These are phyloP conservation scores for Marsdenia floribunda DNA, from an alignment of 257 asterid genomes.

Conservation along the genomic window DNA sequence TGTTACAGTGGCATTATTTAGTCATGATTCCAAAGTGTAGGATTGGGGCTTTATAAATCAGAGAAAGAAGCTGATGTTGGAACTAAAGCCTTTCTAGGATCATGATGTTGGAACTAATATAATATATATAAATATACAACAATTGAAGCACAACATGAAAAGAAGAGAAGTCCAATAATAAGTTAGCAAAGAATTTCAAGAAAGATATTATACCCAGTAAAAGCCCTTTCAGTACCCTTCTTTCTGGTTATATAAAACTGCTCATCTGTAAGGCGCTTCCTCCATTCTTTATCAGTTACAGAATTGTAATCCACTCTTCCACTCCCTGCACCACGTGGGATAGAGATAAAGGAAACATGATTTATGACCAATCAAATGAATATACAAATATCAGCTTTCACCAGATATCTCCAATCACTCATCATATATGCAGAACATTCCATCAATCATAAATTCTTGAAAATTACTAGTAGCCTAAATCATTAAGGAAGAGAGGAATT, in stretches of 20 bases:
- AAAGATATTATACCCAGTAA: constrained; percentile 60
- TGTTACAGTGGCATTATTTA: neutral
- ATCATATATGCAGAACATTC: neutral
- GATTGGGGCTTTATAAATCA: neutral
- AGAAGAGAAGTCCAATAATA: neutral
- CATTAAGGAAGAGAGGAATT: neutral
- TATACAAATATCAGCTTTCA: neutral
- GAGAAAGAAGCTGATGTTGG: neutral
- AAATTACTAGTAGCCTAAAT: neutral
- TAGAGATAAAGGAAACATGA: neutral
- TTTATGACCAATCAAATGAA: neutral
- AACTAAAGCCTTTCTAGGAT: neutral
- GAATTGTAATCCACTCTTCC: constrained; percentile 38
- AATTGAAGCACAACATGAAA: neutral
- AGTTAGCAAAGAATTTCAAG: neutral
- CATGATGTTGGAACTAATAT: too few relatives aligned
- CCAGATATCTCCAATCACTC: neutral
- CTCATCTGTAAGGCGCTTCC: constrained; percentile 49
- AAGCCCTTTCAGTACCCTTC: constrained; percentile 98
- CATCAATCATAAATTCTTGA: neutral
- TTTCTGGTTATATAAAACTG: constrained; percentile 69
- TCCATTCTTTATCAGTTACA: constrained; percentile 69
- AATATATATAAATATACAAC: too few relatives aligned
- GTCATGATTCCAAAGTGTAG: neutral
- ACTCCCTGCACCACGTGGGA: constrained; percentile 34